Base-by-base conservation (phyloP, 164 flowering plant species). In the Houttuynia cordata region DNA sequence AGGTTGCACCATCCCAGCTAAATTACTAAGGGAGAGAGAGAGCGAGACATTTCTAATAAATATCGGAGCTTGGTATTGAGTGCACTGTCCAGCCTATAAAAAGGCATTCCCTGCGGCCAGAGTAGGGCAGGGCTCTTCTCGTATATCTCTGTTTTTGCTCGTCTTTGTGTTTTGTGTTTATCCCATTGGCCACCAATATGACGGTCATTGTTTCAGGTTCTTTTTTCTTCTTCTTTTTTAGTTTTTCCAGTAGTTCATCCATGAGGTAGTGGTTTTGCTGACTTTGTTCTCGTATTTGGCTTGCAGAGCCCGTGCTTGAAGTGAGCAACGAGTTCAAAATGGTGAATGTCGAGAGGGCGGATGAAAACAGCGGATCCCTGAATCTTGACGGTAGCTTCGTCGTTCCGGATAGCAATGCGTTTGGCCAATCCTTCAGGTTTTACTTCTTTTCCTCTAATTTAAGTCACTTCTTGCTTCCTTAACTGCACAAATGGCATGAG, bases 341-440 rank as follows among this genome's bases (percentile, higher is more conserved):
- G 10, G 22, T 12, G 34, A 54, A 15, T 0, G 30, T 0, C 0
- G 56, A 22, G 0, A 58, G 24, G 34, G 60, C 60, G 24, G 67
- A 54, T 10, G 8, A 34, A 7, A 39, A 14, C 18, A 61, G 61
- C 10, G 53, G 53, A 18, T 40, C 66, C 8, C 50, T 70, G 55
- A 45, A 49, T 23, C 68, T 69, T 4, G 68, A 73, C 10, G 68
- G 68, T 51, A 70, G 71, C 12, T 75, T 75, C 22, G 64, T 56
- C 4, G 66, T 67, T 17, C 77, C 77, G 0, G 66, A 60, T 0
- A 71, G 8, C 70, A 77, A 77, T 57, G 73, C 80, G 21, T 71
- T 74, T 61, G 77, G 77, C 10, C 64, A 74, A 37, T 64, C 73
- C 22, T 76, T 76, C 69, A 76, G 77, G 78, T 74, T 14, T 50